Evolutionary conservation across 2,329 filamentous ascomycete genomes (phyloP).

Genomic region (Chrysosporium queenslandicum): DNA sequence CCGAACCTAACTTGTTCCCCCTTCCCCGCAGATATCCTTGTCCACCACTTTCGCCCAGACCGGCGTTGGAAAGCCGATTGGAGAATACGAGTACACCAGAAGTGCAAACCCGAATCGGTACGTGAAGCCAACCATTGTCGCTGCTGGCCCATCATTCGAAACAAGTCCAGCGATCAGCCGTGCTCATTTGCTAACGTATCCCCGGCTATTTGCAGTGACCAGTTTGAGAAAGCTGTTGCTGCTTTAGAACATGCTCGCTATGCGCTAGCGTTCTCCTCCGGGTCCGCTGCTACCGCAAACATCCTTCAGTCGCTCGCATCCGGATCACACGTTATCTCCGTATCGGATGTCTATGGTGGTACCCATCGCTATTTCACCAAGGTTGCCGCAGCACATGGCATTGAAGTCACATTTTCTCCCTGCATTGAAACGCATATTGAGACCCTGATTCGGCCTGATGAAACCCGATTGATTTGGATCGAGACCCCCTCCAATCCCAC

Average conservation of each 20-base stretch:
- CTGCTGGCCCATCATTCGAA: background rate
- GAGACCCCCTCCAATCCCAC: slow-evolving; percentile 93
- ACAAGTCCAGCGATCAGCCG: background rate
- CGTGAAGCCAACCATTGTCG: slow-evolving; percentile 17
- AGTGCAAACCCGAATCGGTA: slow-evolving; percentile 83
- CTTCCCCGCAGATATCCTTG: slow-evolving; percentile 60
- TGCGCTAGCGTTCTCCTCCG: slow-evolving; percentile 87
- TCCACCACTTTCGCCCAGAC: slow-evolving; percentile 95
- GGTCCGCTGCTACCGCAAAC: slow-evolving; percentile 83
- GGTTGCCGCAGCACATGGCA: slow-evolving; percentile 86
- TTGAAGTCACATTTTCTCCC: slow-evolving; percentile 88
- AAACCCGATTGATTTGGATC: slow-evolving; percentile 96
- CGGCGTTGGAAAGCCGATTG: slow-evolving; percentile 75
- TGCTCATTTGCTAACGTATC: slow-evolving; percentile 8
- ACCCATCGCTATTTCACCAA: slow-evolving; percentile 99
- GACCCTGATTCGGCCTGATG: slow-evolving; percentile 64
- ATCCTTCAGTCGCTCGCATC: slow-evolving; percentile 86
- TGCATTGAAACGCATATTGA: slow-evolving; percentile 82
- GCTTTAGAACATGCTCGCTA: slow-evolving; percentile 86
- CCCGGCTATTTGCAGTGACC: slow-evolving; percentile 46
- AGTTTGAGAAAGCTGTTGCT: slow-evolving; percentile 86
- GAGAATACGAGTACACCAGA: slow-evolving; percentile 84
- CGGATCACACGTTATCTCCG: slow-evolving; percentile 88
- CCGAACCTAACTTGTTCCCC: slow-evolving; percentile 11
- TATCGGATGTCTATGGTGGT: slow-evolving; percentile 95